Percentiles rank a stretch among this genome's conserved stretches.
These are phyloP conservation scores for Paraconiothyrium sp. DNA, from an alignment of 2,329 filamentous ascomycete genomes.

Conservation along the genomic window DNA sequence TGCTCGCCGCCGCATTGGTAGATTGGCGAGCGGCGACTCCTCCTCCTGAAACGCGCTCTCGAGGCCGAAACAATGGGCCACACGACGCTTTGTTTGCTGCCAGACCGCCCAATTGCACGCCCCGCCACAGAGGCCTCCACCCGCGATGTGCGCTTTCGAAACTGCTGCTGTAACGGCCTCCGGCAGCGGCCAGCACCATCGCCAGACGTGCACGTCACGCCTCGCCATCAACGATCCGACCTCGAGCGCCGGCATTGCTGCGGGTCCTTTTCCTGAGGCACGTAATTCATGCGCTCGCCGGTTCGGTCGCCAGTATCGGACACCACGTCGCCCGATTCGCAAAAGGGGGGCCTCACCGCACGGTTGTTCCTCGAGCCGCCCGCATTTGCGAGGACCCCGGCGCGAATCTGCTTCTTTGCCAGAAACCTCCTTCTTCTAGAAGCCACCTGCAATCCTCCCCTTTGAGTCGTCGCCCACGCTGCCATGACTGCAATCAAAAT, in stretches of 20 bases:
- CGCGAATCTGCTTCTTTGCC: slow-evolving; percentile 18
- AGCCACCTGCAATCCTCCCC: slow-evolving; percentile 30
- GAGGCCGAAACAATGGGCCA: slow-evolving; percentile 35
- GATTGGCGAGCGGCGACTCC: slow-evolving; percentile 29
- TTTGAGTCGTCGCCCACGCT: background rate
- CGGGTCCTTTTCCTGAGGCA: slow-evolving; percentile 13
- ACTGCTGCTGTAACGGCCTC: slow-evolving; percentile 22
- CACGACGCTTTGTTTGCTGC: slow-evolving; percentile 22
- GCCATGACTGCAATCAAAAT: slow-evolving; percentile 10
- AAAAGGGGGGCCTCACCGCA: slow-evolving; percentile 5
- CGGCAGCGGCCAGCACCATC: slow-evolving; percentile 17
- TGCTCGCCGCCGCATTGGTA: slow-evolving; percentile 23
- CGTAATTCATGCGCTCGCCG: slow-evolving; percentile 15
- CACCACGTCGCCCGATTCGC: background rate
- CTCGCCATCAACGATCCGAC: background rate
- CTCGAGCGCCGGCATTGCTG: slow-evolving; percentile 11
- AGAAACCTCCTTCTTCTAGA: slow-evolving; percentile 29
- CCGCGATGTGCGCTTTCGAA: slow-evolving; percentile 23
- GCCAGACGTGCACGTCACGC: slow-evolving; percentile 7
- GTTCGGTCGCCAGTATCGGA: background rate
- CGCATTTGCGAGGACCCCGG: background rate
- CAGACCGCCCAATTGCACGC: slow-evolving; percentile 26
- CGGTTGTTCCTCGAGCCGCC: slow-evolving; percentile 1
- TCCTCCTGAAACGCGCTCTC: slow-evolving; percentile 31
- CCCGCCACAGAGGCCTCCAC: slow-evolving; percentile 6